phyloP scores from a whole-genome alignment of 306 rosid genomes.

The Sicyos edulis region DNA sequence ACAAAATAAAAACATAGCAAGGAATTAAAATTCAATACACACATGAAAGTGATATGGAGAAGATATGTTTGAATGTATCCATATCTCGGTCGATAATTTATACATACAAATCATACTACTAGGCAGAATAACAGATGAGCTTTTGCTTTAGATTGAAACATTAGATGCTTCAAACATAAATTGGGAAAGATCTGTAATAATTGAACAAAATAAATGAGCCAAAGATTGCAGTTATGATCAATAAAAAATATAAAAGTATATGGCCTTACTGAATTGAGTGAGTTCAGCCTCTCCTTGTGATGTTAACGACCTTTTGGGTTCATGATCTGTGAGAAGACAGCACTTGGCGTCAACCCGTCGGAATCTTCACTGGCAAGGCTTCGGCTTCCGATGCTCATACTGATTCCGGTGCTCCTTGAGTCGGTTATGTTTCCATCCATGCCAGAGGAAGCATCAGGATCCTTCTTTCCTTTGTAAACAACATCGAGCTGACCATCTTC shows the following conservation, averaged over 20 bases:
- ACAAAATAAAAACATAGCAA: background rate
- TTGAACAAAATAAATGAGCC: background rate
- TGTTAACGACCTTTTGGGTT: slow-evolving; percentile 95
- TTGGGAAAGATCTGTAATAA: background rate
- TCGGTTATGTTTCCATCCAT: slow-evolving; percentile 66
- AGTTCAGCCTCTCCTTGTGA: background rate
- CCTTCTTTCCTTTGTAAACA: slow-evolving; percentile 63
- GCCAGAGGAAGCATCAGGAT: slow-evolving; percentile 34
- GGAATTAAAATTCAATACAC: background rate
- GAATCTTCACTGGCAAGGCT: slow-evolving; percentile 97
- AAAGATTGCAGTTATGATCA: slow-evolving; percentile 7
- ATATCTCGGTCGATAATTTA: slow-evolving; percentile 6
- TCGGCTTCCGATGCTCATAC: slow-evolving; percentile 96
- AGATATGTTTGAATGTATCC: background rate
- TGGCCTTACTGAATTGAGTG: background rate
- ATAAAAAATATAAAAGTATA: background rate
- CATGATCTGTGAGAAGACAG: slow-evolving; percentile 98
- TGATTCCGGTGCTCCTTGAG: slow-evolving; percentile 87
- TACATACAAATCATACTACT: slow-evolving; percentile 1
- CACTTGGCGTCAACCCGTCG: slow-evolving; percentile 93
- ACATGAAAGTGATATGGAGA: background rate
- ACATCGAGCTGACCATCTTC: slow-evolving; percentile 52
- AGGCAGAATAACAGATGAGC: background rate
- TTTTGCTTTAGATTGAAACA: slow-evolving; percentile 7
- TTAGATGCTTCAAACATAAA: background rate